Evolutionary conservation across 2,329 filamentous ascomycete species (phyloP), one percentile per base, ranked within the genome.

Genomic region (Macrophomina tecta): DNA sequence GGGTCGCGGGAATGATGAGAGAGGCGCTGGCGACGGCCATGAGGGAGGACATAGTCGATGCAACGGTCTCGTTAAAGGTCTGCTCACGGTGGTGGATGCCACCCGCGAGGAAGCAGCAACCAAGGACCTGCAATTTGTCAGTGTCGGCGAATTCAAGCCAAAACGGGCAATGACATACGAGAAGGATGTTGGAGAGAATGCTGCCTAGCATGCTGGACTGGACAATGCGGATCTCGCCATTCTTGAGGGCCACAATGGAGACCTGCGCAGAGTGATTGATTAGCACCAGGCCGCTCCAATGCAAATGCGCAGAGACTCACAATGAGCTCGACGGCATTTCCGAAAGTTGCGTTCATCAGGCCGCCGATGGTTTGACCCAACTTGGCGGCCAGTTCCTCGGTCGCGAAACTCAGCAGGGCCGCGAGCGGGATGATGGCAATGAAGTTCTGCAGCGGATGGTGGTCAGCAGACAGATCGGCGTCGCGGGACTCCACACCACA

Each of bases 201-300:
- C 92, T 96, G 56, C 95, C 94, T 40, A 98, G 89, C 94, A 98
- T 98, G 70, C 93, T 97, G 23, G 94, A 91, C 81, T 98, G 95
- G n/a, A 98, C 94, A 70, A 98, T 94, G 73, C 94, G 90, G 75
- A 97, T 96, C 81, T 98, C 91, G 69, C 89, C 88, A 72, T 95
- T 89, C 71, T 84, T 88, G 53, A 99, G 86, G 18, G 95, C 95
- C 70, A 98, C 91, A 72, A 98, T 94, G 77, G 92, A 97, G 76
- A 97, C 92, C 91, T 94, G 75, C 9, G 62, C 60, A 55, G 64
- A 68, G 16, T n/a, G 55, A 69, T 56, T 40, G 36, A 45, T 64
- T 67, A 67, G 67, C 66, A 14, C 14, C 11, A 14, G 23, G 14
- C 14, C 16, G 6, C 12, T 38, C n/a, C n/a, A 16, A 18, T 16